Percentiles rank a stretch among this genome's conserved stretches.
These are phyloP conservation scores for Nannochloropsis granulata DNA, from an alignment of 108 stramenopile species.

Conservation along the genomic window DNA sequence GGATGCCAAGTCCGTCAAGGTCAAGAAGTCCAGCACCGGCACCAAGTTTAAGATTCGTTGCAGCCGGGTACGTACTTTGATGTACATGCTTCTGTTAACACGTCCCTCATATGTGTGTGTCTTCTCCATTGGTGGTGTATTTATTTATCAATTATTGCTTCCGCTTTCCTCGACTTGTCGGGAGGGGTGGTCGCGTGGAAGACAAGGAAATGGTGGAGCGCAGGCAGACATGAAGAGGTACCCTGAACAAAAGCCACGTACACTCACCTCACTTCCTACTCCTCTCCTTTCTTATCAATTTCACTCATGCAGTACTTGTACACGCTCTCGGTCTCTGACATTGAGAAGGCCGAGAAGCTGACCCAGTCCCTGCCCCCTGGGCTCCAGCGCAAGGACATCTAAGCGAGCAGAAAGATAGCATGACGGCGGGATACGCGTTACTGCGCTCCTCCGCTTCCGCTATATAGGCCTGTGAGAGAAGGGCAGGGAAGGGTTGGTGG, in stretches of 20 bases:
- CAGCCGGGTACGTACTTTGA: slow-evolving; percentile 44
- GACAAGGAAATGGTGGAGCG: no score
- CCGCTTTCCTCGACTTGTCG: no score
- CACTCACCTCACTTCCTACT: neutral
- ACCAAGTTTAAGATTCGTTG: slow-evolving; percentile 99
- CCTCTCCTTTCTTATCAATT: neutral
- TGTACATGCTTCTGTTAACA: neutral
- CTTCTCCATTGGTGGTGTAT: no score
- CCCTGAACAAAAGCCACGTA: neutral
- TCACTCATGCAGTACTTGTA: slow-evolving; percentile 50
- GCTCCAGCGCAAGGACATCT: slow-evolving; percentile 69
- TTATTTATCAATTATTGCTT: no score
- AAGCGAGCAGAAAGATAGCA: neutral
- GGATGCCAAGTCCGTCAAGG: slow-evolving; percentile 94
- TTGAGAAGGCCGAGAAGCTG: slow-evolving; percentile 96
- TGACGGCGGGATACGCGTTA: no score
- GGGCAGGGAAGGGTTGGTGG: no score
- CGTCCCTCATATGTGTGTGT: neutral
- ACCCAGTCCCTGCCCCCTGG: slow-evolving; percentile 91
- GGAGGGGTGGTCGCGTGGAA: no score
- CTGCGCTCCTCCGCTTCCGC: no score
- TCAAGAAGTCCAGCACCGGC: slow-evolving; percentile 60
- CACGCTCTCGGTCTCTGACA: slow-evolving; percentile 78
- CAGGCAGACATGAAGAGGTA: neutral
- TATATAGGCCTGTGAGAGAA: no score